A percentile compares a stretch with the other conserved stretches of the same genome.
phyloP scores from a whole-genome alignment of 768 basidiomycete species.

The Lepiota venenata region DNA sequence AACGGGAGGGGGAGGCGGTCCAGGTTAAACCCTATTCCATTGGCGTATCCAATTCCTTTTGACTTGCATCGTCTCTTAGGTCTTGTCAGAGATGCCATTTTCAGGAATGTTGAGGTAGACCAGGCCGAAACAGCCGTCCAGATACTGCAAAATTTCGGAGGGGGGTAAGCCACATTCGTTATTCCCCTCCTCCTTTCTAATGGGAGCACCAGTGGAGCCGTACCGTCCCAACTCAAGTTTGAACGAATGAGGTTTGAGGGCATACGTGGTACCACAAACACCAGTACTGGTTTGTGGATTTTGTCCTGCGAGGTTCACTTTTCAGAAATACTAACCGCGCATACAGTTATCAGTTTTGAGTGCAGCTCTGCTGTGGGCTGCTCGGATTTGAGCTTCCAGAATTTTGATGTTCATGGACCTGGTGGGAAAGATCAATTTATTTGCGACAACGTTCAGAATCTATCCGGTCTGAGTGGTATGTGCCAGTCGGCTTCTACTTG shows the following conservation, averaged over 20 bases:
- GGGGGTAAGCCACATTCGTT: constrained; percentile 8
- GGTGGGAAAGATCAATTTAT: constrained; percentile 33
- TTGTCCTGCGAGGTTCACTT: neutral
- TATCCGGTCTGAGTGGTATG: constrained; percentile 32
- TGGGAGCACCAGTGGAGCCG: constrained; percentile 35
- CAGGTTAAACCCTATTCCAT: constrained; percentile 26
- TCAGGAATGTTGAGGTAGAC: constrained; percentile 41
- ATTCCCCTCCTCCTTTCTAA: neutral
- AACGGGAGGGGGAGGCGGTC: constrained; percentile 53
- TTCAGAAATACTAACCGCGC: neutral
- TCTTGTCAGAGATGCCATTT: constrained; percentile 39
- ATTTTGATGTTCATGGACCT: constrained; percentile 37
- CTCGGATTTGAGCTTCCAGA: constrained; percentile 35
- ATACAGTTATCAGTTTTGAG: constrained; percentile 44
- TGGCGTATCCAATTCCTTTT: neutral
- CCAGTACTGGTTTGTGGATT: constrained; percentile 24
- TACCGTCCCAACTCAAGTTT: constrained; percentile 46
- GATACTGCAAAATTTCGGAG: constrained; percentile 50
- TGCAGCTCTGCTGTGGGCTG: constrained; percentile 50
- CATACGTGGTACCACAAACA: constrained; percentile 46
- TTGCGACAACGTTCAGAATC: constrained; percentile 43
- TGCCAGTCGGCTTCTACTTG: neutral
- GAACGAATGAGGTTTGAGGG: constrained; percentile 41
- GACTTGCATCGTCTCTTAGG: constrained; percentile 26
- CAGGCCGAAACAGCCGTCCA: constrained; percentile 43